A percentile compares a stretch with the other conserved stretches of the same genome.
These are phyloP conservation scores for Ogataea degrootiae DNA, from an alignment of 805 yeast genomes.

Conservation along the genomic window DNA sequence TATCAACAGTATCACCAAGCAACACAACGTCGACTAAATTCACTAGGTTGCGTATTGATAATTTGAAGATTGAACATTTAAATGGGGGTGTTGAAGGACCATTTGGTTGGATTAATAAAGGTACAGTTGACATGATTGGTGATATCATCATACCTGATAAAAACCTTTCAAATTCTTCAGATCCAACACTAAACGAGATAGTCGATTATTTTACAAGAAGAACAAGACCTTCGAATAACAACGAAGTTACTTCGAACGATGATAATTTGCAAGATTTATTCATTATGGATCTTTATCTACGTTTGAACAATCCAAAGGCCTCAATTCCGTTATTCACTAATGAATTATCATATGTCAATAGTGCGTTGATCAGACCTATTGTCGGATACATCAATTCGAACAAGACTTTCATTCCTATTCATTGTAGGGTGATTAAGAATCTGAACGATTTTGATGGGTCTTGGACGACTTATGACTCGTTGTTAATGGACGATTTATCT, in stretches of 20 bases:
- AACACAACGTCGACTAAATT: slow-evolving; percentile 34
- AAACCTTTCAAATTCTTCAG: slow-evolving; percentile 6
- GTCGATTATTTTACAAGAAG: slow-evolving; percentile 26
- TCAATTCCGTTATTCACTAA: slow-evolving; percentile 80
- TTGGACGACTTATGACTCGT: slow-evolving; percentile 92
- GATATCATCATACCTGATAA: slow-evolving; percentile 75
- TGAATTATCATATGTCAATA: slow-evolving; percentile 88
- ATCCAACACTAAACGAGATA: slow-evolving; percentile 44
- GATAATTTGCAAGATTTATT: slow-evolving; percentile 33
- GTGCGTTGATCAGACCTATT: slow-evolving; percentile 88
- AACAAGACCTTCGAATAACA: slow-evolving; percentile 26
- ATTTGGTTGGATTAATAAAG: slow-evolving; percentile 93
- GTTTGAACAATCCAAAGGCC: slow-evolving; percentile 83
- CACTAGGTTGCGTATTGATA: slow-evolving; percentile 79
- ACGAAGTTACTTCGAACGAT: slow-evolving; percentile 41
- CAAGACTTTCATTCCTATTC: slow-evolving; percentile 83
- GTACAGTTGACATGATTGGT: slow-evolving; percentile 67
- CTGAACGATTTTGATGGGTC: slow-evolving; percentile 87
- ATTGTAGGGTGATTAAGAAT: slow-evolving; percentile 75
- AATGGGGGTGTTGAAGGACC: slow-evolving; percentile 92
- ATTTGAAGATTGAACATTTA: slow-evolving; percentile 80
- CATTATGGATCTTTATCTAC: slow-evolving; percentile 73
- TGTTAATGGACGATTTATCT: slow-evolving; percentile 86
- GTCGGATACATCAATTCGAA: slow-evolving; percentile 91
- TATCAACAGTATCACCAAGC: neutral